A percentile compares a stretch with the other conserved stretches of the same genome.
Conservation (phyloP, 306 rosid species). For the Quercus dentata region DNA sequence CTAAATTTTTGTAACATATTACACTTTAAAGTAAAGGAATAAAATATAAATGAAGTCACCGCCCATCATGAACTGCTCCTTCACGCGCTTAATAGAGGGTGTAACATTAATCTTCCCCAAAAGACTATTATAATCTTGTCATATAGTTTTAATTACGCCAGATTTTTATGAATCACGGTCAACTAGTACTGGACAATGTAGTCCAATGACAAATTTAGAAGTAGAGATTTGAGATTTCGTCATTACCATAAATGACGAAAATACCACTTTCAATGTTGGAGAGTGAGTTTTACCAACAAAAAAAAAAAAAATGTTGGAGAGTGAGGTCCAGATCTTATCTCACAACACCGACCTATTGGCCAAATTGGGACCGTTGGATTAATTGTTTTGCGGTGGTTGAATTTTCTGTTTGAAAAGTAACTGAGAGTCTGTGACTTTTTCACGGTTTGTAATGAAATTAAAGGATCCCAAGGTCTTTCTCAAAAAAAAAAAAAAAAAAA, state of each 20-base stretch:
- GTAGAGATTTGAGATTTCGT: not conserved
- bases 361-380: not conserved
- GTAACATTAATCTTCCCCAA: not conserved
- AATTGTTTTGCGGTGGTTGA: not conserved
- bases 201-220: not conserved
- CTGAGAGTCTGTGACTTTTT: no score
- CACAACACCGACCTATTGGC: not conserved
- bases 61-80: not conserved
- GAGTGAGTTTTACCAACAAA: not conserved
- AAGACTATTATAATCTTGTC: constrained; percentile 2
- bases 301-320: not conserved
- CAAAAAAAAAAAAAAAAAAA: no score
- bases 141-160: not conserved
- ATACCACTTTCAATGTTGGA: not conserved
- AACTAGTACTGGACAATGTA: not conserved
- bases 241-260: not conserved
- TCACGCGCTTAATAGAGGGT: not conserved
- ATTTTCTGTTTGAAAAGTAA: not conserved
- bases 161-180: not conserved
- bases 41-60: constrained; percentile 10
- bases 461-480: not conserved
- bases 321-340: not conserved
- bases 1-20: not conserved
- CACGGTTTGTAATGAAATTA: not conserved
- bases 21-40: not conserved